These are phyloP conservation scores for Allium cepa DNA, from an alignment of 106 monocot species.

Conservation along the genomic window DNA sequence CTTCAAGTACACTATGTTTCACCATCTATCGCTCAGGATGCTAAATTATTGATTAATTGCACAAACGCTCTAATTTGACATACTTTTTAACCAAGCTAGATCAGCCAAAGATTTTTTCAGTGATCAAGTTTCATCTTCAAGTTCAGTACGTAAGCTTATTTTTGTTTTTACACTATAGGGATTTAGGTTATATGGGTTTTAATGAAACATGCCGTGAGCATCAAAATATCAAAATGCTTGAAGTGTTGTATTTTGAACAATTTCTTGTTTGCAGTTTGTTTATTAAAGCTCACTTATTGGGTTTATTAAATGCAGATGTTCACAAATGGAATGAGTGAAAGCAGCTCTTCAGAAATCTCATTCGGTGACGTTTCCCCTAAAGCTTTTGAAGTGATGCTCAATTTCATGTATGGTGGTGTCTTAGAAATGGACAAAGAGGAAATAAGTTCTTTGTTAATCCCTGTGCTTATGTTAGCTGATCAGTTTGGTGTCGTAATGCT, in stretches of 20 bases:
- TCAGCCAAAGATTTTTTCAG: too few relatives aligned
- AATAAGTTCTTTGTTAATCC: conserved; percentile 36
- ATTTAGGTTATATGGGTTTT: too few relatives aligned
- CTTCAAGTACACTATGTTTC: too few relatives aligned
- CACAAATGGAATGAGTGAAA: conserved; percentile 95
- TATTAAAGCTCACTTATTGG: background rate
- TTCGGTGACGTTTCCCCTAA: conserved; percentile 62
- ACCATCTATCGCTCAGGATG: too few relatives aligned
- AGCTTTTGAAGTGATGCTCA: conserved; percentile 55
- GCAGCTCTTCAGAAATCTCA: conserved; percentile 47
- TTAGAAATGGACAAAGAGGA: conserved; percentile 41
- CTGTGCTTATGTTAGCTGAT: conserved; percentile 70
- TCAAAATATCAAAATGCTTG: too few relatives aligned
- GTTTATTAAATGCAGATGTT: conserved; percentile 65
- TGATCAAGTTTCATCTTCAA: too few relatives aligned
- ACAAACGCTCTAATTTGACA: background rate
- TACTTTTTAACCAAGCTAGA: background rate
- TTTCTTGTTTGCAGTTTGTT: too few relatives aligned
- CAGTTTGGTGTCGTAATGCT: conserved; percentile 65
- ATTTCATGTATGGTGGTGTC: conserved; percentile 83
- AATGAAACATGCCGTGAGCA: too few relatives aligned
- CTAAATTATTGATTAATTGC: too few relatives aligned
- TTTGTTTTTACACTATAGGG: too few relatives aligned
- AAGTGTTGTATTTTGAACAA: too few relatives aligned
- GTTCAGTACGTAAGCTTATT: too few relatives aligned